phyloP scores from a whole-genome alignment of 176 grass and related monocot species.

The Carex kokanica region DNA sequence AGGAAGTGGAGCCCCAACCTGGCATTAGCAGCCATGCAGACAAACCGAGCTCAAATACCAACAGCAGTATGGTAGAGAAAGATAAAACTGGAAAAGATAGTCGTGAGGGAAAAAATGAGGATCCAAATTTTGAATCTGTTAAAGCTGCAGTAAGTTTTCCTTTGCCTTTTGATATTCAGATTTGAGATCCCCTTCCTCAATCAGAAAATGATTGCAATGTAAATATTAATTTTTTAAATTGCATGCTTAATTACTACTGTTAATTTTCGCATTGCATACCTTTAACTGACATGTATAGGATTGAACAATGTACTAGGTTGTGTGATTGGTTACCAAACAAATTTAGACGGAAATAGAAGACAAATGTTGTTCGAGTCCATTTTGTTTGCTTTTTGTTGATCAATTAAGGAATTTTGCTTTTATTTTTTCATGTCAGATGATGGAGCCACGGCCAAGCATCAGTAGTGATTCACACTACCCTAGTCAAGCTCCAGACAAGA shows the following conservation, averaged over 20 bases:
- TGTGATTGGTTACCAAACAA: neutral
- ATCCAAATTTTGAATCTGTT: no score
- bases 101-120: no score
- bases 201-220: neutral
- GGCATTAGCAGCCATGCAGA: neutral
- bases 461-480: neutral
- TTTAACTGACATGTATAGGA: neutral
- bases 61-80: no score
- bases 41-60: no score
- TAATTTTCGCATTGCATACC: neutral
- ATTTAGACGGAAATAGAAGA: neutral
- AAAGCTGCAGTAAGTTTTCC: neutral
- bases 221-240: neutral
- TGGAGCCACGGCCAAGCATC: neutral
- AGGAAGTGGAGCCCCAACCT: neutral
- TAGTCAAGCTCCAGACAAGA: neutral
- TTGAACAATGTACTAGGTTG: neutral
- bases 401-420: neutral
- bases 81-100: no score
- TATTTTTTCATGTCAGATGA: neutral
- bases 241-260: neutral
- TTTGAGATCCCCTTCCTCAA: neutral
- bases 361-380: neutral
- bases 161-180: neutral
- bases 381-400: neutral